Evolutionary conservation across 2,329 filamentous ascomycete genomes (phyloP).

Genomic region (Arthroderma uncinatum): DNA sequence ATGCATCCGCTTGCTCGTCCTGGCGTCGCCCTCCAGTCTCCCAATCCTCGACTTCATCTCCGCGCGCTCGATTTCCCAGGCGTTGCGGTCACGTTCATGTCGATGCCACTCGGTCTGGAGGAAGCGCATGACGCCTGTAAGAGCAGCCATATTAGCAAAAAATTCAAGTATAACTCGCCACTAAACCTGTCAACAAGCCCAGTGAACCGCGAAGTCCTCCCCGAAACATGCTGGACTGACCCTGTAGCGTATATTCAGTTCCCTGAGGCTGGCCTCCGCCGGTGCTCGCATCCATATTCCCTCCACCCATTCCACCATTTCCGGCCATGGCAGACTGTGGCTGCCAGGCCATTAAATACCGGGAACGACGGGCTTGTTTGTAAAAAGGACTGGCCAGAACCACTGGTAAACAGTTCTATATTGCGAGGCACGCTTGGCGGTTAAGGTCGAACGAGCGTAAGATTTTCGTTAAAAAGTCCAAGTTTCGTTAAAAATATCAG

Average conservation of each 20-base stretch:
- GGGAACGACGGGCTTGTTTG: background rate
- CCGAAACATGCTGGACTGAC: conserved; percentile 32
- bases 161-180: background rate
- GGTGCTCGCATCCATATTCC: conserved; percentile 31
- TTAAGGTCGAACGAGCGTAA: background rate
- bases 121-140: conserved; percentile 90
- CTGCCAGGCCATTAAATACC: conserved; percentile 55
- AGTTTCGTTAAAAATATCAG: background rate
- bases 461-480: background rate
- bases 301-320: conserved; percentile 43
- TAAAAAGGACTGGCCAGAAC: background rate
- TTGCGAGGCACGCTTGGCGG: conserved; percentile 1
- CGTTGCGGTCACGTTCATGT: conserved; percentile 92
- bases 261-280: conserved; percentile 45
- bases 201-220: background rate
- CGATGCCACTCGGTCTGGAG: conserved; percentile 98
- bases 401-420: background rate
- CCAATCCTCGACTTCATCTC: conserved; percentile 99
- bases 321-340: conserved; percentile 52
- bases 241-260: conserved; percentile 63
- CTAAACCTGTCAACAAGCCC: background rate
- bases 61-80: conserved; percentile 97
- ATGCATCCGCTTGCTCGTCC: conserved; percentile 77
- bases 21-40: conserved; percentile 76
- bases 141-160: conserved; percentile 1